A percentile compares a stretch with the other conserved stretches of the same genome.
phyloP scores from a whole-genome alignment of 1,139 yeast genomes.

The Suhomyces chickasaworum region DNA sequence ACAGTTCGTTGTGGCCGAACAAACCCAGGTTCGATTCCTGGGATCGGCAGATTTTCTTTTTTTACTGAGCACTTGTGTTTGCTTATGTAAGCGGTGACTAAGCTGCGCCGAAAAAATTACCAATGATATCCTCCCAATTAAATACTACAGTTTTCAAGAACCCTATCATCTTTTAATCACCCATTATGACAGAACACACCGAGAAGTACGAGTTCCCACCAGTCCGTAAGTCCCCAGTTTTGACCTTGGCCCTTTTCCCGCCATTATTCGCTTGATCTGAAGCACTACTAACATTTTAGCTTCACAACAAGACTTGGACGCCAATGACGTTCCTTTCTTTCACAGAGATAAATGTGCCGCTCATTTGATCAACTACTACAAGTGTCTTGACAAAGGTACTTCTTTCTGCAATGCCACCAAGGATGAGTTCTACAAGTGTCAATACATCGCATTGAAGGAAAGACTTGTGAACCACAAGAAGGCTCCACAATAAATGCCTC shows the following conservation, averaged over 20 bases:
- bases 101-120: slow-evolving; percentile 11
- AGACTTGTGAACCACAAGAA: slow-evolving; percentile 36
- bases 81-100: slow-evolving; percentile 8
- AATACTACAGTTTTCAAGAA: neutral
- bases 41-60: slow-evolving; percentile 43
- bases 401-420: slow-evolving; percentile 45
- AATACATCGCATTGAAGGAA: slow-evolving; percentile 46
- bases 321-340: slow-evolving; percentile 46
- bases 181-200: slow-evolving; percentile 18
- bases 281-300: slow-evolving; percentile 23
- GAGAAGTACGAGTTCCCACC: slow-evolving; percentile 22
- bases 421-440: slow-evolving; percentile 52
- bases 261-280: neutral
- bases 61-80: neutral
- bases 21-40: slow-evolving; percentile 61
- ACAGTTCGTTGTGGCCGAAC: slow-evolving; percentile 59
- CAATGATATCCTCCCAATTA: slow-evolving; percentile 14
- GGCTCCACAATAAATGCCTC: slow-evolving; percentile 11
- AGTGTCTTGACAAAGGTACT: slow-evolving; percentile 50
- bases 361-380: slow-evolving; percentile 46
- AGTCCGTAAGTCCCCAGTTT: slow-evolving; percentile 19
- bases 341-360: slow-evolving; percentile 53
- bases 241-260: neutral
- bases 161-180: neutral
- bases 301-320: slow-evolving; percentile 46